Percentiles rank a stretch among this genome's conserved stretches.
phyloP scores from a whole-genome alignment of 106 monocot genomes.

The Allium cepa region DNA sequence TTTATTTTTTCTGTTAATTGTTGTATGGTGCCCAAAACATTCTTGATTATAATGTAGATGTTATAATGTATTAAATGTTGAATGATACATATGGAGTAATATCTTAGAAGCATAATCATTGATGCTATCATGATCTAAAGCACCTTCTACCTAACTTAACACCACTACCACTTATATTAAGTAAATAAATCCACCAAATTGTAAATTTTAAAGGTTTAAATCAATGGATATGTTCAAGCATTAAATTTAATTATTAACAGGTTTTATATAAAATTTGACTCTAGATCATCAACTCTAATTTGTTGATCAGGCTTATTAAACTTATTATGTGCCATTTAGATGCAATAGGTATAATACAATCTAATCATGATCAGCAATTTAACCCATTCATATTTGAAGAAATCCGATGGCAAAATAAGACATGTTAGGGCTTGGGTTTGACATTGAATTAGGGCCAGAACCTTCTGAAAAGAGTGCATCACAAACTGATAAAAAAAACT shows the following conservation, averaged over 20 bases:
- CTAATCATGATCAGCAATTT: not conserved
- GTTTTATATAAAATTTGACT: not conserved
- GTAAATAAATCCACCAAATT: too few species aligned
- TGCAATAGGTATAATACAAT: not conserved
- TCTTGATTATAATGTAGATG: too few species aligned
- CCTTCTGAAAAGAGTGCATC: slow-evolving; percentile 9
- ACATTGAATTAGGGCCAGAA: slow-evolving; percentile 8
- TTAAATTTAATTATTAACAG: not conserved
- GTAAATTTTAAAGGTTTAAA: not conserved
- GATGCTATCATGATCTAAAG: too few species aligned
- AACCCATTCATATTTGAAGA: slow-evolving; percentile 10
- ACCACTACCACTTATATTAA: too few species aligned
- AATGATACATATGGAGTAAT: too few species aligned
- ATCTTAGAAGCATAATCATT: too few species aligned
- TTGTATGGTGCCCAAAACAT: too few species aligned
- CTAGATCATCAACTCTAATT: not conserved
- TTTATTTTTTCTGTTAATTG: too few species aligned
- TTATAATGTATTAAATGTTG: too few species aligned
- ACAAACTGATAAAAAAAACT: slow-evolving; percentile 7
- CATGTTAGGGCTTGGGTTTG: slow-evolving; percentile 50
- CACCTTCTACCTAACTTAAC: too few species aligned
- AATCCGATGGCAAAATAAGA: slow-evolving; percentile 71
- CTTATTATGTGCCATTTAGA: not conserved
- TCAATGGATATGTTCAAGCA: not conserved
- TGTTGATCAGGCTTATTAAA: not conserved